Evolutionary conservation across 768 basidiomycete genomes (phyloP), one percentile per base, ranked within the genome.

Genomic region (Nevesoporus exiguus): DNA sequence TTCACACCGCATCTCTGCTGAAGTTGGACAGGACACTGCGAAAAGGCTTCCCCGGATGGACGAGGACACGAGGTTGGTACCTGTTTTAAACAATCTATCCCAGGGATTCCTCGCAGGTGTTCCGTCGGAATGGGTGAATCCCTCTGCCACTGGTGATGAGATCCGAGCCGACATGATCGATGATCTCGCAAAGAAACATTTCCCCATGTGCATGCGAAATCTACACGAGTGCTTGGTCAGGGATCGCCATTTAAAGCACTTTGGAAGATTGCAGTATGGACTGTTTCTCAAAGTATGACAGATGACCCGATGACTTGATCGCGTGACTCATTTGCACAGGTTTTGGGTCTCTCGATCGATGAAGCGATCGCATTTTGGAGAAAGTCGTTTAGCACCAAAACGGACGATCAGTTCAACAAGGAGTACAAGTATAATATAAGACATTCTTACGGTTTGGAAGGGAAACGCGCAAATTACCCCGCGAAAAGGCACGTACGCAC

Each of bases 351-450:
- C 53, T 87, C 95, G 0, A 83, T 99, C 33, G 96, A 99, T 15
- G 97, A 99, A 72, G 94, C 97, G 1, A 69, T 98, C 44, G 73
- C 80, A 10, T 99, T 97, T 71, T 99, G 97, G 97, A 78, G 92
- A 50, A 90, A 85, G 66, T 86, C 90, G 24, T 97, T 96, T 68
- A 83, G 71, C 9, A 71, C 69, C 7, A 83, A 92, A 51, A 84
- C 86, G 10, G 96, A 98, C 54, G 93, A 98, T 73, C 88, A 93
- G 68, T 99, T 98, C 73, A 96, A 95, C 76, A 99, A 98, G 68
- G 90, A 97, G 67, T 87, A 98, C 79, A 87, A 84, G 63, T 99
- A 99, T 70, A 99, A 98, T 60, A 94, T 99, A 62, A 86, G 96
- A 42, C 97, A 99, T 68, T 86, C 85, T 5, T 99, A 86, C 64